phyloP scores from a whole-genome alignment of 148 eudicot species.

The Vaccinium macrocarpon region DNA sequence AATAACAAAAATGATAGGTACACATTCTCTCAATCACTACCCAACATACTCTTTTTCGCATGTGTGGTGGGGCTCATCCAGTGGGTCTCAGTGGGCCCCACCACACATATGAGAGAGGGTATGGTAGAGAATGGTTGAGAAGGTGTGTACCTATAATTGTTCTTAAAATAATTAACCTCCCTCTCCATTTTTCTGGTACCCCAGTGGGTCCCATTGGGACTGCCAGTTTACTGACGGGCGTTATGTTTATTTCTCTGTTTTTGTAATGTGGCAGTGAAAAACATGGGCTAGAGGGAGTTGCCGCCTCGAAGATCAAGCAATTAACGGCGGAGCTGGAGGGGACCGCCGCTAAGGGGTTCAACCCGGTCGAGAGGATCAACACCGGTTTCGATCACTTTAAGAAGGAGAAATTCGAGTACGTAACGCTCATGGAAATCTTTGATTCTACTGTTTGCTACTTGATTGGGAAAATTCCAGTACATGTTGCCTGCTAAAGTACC shows the following conservation, averaged over 20 bases:
- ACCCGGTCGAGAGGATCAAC: conserved; percentile 53
- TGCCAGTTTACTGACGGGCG: neutral
- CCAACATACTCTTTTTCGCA: no score
- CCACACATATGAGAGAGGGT: no score
- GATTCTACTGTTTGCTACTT: neutral
- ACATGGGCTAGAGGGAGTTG: conserved; percentile 41
- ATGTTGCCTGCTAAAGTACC: neutral
- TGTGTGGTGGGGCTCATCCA: no score
- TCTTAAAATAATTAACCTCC: no score
- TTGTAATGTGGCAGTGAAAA: conserved; percentile 44
- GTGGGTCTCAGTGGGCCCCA: no score
- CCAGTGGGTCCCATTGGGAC: neutral
- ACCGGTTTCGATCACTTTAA: conserved; percentile 76
- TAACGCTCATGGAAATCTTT: neutral
- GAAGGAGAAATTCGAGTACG: conserved; percentile 76
- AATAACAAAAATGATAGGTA: no score
- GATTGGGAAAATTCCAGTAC: neutral
- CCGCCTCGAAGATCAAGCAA: conserved; percentile 63
- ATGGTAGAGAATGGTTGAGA: no score
- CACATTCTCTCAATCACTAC: no score
- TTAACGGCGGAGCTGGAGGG: conserved; percentile 64
- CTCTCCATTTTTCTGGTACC: no score
- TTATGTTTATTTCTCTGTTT: neutral
- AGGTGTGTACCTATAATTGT: no score
- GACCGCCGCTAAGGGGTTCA: conserved; percentile 24